Evolutionary conservation across 176 grass and related monocot genomes (phyloP), one percentile per base, ranked within the genome.

Genomic region (Musa schizocarpa): DNA sequence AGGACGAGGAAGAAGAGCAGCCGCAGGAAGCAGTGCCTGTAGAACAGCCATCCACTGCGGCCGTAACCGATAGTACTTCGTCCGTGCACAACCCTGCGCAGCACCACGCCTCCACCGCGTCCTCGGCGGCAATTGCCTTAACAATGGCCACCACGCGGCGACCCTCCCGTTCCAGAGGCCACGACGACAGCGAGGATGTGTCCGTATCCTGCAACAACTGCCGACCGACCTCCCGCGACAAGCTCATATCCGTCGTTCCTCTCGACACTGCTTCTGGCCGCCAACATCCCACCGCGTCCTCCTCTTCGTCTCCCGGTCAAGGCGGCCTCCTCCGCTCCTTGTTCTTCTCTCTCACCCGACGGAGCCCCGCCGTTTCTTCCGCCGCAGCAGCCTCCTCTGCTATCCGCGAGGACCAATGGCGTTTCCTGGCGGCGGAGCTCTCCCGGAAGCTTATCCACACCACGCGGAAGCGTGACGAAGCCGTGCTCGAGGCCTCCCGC

Each of bases 381-480:
- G 78, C 87, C 61, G 71, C 78, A 75, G 77, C 84, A 11, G 50
- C 29, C 1, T 77, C 49, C 12, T 81, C 79, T 2, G 84, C 51
- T 2, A 53, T 52, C 19, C 79, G 75, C 20, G 83, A 71, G 11
- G 90, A 87, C 48, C 84, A 88, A 83, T 97, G 90, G 93, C 87
- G 93, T 71, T 71, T 84, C 24, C 83, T 88, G 11, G 90, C 86
- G 12, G 83, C 82, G 50, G 90, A 93, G 71, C 84, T 94, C 27
- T 94, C 90, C 2, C 81, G 85, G 71, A 82, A 92, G 58, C 88
- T 98, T 80, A 66, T 88, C 27, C 81, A 85, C n/a, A 80, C 85
- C 69, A 94, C 90, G 66, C 88, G 90, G 56, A 89, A 83, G 34
- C 84, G 95, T 52, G 95, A 99, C 73, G 90, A 94, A 74, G 86